phyloP scores from a whole-genome alignment of 768 basidiomycete genomes.

The Pilatotrama ljubarskyi region DNA sequence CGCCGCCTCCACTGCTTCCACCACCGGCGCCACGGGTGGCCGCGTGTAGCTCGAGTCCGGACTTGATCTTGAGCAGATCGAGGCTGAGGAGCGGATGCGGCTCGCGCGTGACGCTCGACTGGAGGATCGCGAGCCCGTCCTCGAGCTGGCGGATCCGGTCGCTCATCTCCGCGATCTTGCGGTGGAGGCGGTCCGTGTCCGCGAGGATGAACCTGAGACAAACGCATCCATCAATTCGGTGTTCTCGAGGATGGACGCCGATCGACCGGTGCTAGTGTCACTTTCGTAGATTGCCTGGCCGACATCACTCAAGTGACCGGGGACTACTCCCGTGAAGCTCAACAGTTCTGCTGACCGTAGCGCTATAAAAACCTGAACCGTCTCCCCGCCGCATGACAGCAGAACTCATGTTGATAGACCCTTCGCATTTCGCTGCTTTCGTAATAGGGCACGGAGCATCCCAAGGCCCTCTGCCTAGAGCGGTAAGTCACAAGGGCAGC shows the following conservation, averaged over 20 bases:
- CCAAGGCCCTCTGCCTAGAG: no score
- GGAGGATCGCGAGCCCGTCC: conserved; percentile 62
- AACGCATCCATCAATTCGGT: not conserved
- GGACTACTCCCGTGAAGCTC: no score
- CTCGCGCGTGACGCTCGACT: conserved; percentile 54
- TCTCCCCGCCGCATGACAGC: no score
- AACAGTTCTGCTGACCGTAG: no score
- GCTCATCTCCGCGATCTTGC: conserved; percentile 65
- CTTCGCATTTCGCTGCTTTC: no score
- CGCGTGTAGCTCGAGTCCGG: conserved; percentile 51
- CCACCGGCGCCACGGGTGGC: conserved; percentile 10
- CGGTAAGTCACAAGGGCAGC: no score
- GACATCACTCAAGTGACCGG: no score
- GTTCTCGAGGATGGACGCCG: not conserved
- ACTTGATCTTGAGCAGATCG: conserved; percentile 54
- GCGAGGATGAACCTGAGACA: conserved; percentile 58
- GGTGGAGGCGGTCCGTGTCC: conserved; percentile 64
- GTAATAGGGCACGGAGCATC: no score
- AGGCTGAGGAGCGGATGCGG: conserved; percentile 58
- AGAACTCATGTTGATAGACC: no score
- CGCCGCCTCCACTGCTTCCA: not conserved
- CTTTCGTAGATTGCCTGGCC: no score
- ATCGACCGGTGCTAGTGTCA: not conserved
- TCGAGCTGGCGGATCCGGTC: conserved; percentile 70
- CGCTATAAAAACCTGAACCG: no score